Base-by-base conservation (phyloP, 192 early-diverging fungal genomes). In the Backusella macrospora region DNA sequence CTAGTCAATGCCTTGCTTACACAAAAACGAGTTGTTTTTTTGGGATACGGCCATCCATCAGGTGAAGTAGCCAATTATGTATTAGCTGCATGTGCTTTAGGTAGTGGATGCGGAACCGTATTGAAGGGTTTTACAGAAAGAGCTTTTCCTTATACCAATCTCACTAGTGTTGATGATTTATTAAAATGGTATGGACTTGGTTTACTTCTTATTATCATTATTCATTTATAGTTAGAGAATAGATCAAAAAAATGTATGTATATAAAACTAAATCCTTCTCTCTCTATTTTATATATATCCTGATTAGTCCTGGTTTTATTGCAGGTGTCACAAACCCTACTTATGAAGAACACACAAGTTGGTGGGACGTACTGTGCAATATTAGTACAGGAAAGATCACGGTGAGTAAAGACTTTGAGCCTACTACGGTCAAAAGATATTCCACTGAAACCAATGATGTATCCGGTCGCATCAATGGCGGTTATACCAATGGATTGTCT, bases 321-420 rank as follows among this genome's bases (percentile, higher is more conserved):
- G 96, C 96, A 6, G 96, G 96, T n/a, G 95, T 97, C 6, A 96
- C 96, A 2, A 97, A 98, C 79, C 93, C 94, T 21, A 87, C 92
- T 0, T 96, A 97, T 83, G 96, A 96, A 75, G 94, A 97, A 76
- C 91, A 95, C 37, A 86, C 92, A 14, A 83, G 89, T 65, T 96
- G 95, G 95, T 98, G 96, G 95, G 96, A 98, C 85, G 86, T 98
- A 9, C 84, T 96, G 15, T 97, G 92, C 78, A 96, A 97, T 78
- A 93, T 98, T 71, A 93, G 92, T 75, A 95, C 95, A 0, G 95
- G 95, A 55, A 94, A 92, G 76, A 96, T 98, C 65, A 94, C 90
- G 9, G 92, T 98, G 44, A 96, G 94, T 76, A 93, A 92, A 39
- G 86, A 88, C 44, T 84, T 88, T 23, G 62, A 70, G 3, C 65